These are phyloP conservation scores for Mortierella polycephala DNA, from an alignment of 371 early-diverging fungal genomes.

Conservation along the genomic window DNA sequence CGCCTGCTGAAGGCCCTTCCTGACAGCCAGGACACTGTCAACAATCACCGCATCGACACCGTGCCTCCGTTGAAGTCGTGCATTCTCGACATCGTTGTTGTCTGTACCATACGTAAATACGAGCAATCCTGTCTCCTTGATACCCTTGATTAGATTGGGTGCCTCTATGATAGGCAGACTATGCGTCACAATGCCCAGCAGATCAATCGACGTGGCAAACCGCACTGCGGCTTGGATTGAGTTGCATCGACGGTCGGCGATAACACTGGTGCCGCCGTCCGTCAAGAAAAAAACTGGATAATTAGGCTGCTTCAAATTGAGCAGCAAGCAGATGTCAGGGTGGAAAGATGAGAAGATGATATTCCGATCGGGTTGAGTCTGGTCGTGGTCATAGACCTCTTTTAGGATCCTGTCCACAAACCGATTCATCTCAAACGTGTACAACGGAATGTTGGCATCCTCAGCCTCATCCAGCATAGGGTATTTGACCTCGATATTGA, in stretches of 20 bases:
- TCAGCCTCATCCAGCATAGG: slow-evolving; percentile 92
- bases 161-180: slow-evolving; percentile 83
- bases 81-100: slow-evolving; percentile 83
- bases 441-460: slow-evolving; percentile 65
- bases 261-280: slow-evolving; percentile 80
- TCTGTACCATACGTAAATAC: slow-evolving; percentile 90
- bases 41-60: slow-evolving; percentile 88
- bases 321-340: slow-evolving; percentile 87
- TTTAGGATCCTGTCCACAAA: slow-evolving; percentile 89
- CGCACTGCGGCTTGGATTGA: slow-evolving; percentile 86
- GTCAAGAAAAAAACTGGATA: slow-evolving; percentile 94
- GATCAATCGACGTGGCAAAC: slow-evolving; percentile 79
- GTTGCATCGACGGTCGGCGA: slow-evolving; percentile 88
- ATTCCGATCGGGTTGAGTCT: slow-evolving; percentile 74
- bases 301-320: slow-evolving; percentile 85
- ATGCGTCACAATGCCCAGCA: slow-evolving; percentile 88
- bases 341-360: slow-evolving; percentile 96
- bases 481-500: slow-evolving; percentile 98
- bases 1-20: slow-evolving; percentile 64
- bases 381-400: slow-evolving; percentile 76
- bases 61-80: slow-evolving; percentile 75
- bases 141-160: slow-evolving; percentile 77
- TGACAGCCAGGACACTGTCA: slow-evolving; percentile 69
- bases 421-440: slow-evolving; percentile 83
- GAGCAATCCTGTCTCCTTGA: slow-evolving; percentile 77